A percentile compares a stretch with the other conserved stretches of the same genome.
These are phyloP conservation scores for Mycena polygramma DNA, from an alignment of 768 basidiomycete species.

Conservation along the genomic window DNA sequence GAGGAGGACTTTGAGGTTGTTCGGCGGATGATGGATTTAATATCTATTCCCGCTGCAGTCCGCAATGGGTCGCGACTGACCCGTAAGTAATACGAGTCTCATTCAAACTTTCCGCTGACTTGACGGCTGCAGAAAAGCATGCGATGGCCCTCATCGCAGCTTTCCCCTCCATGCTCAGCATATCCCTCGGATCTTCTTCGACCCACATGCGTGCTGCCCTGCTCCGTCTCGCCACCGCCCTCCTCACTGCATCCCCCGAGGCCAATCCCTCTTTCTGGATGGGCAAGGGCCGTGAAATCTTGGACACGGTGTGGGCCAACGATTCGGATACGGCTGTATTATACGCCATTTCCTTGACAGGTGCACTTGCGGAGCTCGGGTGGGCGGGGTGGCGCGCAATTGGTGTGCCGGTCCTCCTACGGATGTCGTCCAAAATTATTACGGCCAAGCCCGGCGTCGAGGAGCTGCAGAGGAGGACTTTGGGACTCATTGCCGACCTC, in stretches of 20 bases:
- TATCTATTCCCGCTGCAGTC: constrained; percentile 69
- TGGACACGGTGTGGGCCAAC: constrained; percentile 63
- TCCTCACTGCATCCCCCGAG: constrained; percentile 51
- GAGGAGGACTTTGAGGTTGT: constrained; percentile 54
- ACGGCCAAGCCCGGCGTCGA: constrained; percentile 40
- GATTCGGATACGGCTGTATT: constrained; percentile 35
- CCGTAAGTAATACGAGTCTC: constrained; percentile 54
- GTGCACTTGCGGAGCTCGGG: constrained; percentile 70
- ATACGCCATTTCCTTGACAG: constrained; percentile 70
- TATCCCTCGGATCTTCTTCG: constrained; percentile 25
- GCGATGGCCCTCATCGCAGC: constrained; percentile 49
- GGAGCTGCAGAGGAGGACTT: constrained; percentile 53
- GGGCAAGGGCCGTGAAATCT: constrained; percentile 66
- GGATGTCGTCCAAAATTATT: constrained; percentile 61
- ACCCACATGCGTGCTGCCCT: constrained; percentile 47
- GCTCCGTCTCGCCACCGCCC: constrained; percentile 54
- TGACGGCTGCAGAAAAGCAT: constrained; percentile 49
- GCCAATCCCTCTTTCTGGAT: constrained; percentile 65
- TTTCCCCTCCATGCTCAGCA: constrained; percentile 47
- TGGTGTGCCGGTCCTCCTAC: constrained; percentile 70
- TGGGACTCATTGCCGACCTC: constrained; percentile 67
- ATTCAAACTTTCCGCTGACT: constrained; percentile 16
- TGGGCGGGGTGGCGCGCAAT: constrained; percentile 87
- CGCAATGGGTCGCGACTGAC: constrained; percentile 79
- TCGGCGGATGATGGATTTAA: constrained; percentile 67